These are phyloP conservation scores for Phytophthora meadii DNA, from an alignment of 352 stramenopile genomes.

Conservation along the genomic window DNA sequence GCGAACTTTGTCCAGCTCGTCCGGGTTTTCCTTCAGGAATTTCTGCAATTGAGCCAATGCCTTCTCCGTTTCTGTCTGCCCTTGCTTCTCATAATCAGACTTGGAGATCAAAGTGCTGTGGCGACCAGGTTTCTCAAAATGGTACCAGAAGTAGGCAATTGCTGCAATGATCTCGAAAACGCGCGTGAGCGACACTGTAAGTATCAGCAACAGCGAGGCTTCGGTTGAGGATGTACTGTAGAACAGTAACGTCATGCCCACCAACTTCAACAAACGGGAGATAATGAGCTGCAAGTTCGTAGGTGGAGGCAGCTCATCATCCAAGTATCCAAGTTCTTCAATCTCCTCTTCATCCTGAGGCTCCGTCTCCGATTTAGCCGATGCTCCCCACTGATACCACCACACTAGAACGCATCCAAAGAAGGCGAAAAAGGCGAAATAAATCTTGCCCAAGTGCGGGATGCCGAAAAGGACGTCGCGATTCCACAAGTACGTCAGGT, in stretches of 20 bases:
- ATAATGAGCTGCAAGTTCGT: slow-evolving; percentile 77
- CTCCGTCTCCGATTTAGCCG: slow-evolving; percentile 49
- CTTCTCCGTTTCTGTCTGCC: slow-evolving; percentile 75
- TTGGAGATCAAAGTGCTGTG: slow-evolving; percentile 79
- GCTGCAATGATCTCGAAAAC: slow-evolving; percentile 78
- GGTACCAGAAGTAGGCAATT: slow-evolving; percentile 85
- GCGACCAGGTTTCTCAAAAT: slow-evolving; percentile 72
- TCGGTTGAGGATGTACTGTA: slow-evolving; percentile 86
- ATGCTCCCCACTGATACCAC: slow-evolving; percentile 88
- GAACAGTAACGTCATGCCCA: slow-evolving; percentile 75
- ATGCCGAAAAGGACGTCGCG: slow-evolving; percentile 76
- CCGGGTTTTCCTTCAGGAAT: slow-evolving; percentile 73
- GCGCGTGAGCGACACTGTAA: slow-evolving; percentile 71
- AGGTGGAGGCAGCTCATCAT: slow-evolving; percentile 60
- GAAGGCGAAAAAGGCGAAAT: slow-evolving; percentile 82
- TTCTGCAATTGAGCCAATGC: slow-evolving; percentile 69
- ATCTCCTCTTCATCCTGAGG: slow-evolving; percentile 69
- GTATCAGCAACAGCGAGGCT: slow-evolving; percentile 72
- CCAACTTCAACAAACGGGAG: slow-evolving; percentile 59
- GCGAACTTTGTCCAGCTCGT: slow-evolving; percentile 79
- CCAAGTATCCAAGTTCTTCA: slow-evolving; percentile 71
- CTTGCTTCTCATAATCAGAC: slow-evolving; percentile 76
- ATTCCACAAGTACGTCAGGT: slow-evolving; percentile 71
- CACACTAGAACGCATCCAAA: slow-evolving; percentile 78
- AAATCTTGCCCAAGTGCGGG: slow-evolving; percentile 87